Conservation (phyloP, 805 yeast genomes). For the Cyberlindnera meyerae region DNA sequence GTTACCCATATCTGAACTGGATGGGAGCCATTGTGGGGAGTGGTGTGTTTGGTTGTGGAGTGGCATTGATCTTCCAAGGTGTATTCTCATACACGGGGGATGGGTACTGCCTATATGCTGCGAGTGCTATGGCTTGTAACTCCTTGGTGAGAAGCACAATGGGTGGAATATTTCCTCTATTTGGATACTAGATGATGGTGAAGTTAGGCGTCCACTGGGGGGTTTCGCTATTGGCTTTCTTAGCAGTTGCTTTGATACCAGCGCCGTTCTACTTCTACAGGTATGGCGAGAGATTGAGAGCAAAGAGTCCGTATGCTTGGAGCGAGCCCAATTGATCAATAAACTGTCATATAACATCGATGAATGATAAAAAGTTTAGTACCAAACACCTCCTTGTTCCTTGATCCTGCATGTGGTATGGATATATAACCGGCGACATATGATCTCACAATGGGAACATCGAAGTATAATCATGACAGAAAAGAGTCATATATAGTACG, state of each 20-base stretch:
- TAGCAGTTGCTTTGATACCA: slow-evolving; percentile 45
- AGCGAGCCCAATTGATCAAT: slow-evolving; percentile 10
- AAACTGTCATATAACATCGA: too few relatives aligned
- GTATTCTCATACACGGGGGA: slow-evolving; percentile 61
- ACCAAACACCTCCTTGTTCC: too few relatives aligned
- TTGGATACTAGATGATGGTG: slow-evolving; percentile 53
- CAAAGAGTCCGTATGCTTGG: slow-evolving; percentile 46
- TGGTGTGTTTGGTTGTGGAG: slow-evolving; percentile 67
- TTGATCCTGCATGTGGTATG: too few relatives aligned
- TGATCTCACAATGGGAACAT: too few relatives aligned
- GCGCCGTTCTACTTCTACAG: slow-evolving; percentile 51
- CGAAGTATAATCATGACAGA: too few relatives aligned
- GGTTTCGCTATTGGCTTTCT: slow-evolving; percentile 44
- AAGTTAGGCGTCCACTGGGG: slow-evolving; percentile 58
- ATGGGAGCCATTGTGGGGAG: slow-evolving; percentile 69
- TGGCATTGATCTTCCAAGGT: slow-evolving; percentile 62
- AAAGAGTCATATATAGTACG: too few relatives aligned
- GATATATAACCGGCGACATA: too few relatives aligned
- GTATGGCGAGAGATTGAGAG: slow-evolving; percentile 40
- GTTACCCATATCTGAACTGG: slow-evolving; percentile 59
- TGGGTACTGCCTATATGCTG: slow-evolving; percentile 52
- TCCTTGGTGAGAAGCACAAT: slow-evolving; percentile 47
- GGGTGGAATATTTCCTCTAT: slow-evolving; percentile 55
- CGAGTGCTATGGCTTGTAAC: slow-evolving; percentile 48
- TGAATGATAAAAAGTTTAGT: too few relatives aligned